Evolutionary conservation across 148 eudicot species (phyloP).

Genomic region (Heliosperma pusillum): DNA sequence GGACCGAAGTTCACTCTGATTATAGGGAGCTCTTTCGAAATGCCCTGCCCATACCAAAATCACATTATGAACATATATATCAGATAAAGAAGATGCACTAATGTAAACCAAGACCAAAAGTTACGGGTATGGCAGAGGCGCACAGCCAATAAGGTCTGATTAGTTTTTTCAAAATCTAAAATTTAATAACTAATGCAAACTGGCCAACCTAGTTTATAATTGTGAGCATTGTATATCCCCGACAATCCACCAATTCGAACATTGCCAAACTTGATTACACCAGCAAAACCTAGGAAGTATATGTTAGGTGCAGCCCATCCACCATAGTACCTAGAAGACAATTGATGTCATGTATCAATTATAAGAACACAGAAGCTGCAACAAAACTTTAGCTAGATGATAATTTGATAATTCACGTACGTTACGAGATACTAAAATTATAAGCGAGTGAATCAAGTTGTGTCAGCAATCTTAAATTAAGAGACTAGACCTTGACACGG

Average conservation of each 20-base stretch:
- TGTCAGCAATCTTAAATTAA: neutral
- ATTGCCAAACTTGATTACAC: conserved; percentile 90
- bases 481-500: neutral
- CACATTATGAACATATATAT: neutral
- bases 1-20: conserved; percentile 62
- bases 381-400: conserved; percentile 1
- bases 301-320: conserved; percentile 98
- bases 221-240: conserved; percentile 75
- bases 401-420: neutral
- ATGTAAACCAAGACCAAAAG: conserved; percentile 6
- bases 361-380: conserved; percentile 1
- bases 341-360: conserved; percentile 9
- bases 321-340: conserved; percentile 78
- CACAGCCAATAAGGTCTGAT: neutral
- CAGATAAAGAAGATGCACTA: neutral
- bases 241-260: conserved; percentile 95
- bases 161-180: neutral
- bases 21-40: conserved; percentile 85
- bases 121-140: neutral
- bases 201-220: conserved; percentile 69
- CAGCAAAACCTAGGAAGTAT: conserved; percentile 93
- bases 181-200: conserved; percentile 6
- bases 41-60: conserved; percentile 58
- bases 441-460: neutral
- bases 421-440: neutral